phyloP scores from a whole-genome alignment of 1,284 basidiomycete species.

The Trichosporon inkin region DNA sequence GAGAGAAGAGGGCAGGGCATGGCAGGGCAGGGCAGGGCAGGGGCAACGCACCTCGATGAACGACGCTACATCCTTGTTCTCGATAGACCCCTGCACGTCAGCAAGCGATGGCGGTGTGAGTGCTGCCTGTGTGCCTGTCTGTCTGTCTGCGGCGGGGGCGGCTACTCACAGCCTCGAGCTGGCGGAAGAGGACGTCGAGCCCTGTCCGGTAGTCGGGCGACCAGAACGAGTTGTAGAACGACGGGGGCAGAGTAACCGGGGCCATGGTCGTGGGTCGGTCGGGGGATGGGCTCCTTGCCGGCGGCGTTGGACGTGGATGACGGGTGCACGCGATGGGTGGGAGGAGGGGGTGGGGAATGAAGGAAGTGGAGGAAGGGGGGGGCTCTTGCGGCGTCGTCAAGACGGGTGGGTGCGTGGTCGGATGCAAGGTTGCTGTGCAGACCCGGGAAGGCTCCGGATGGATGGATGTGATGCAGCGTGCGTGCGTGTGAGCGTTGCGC shows the following conservation, averaged over 20 bases:
- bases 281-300: background rate
- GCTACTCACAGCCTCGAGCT: conserved; percentile 72
- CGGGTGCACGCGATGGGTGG: background rate
- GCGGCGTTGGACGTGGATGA: background rate
- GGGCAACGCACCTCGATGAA: conserved; percentile 67
- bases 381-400: no score
- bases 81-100: conserved; percentile 50
- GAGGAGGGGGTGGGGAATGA: background rate
- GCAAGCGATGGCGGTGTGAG: background rate
- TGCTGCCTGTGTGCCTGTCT: background rate
- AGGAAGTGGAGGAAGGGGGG: background rate
- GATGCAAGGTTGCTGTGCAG: background rate
- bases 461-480: no score
- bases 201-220: conserved; percentile 78
- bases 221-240: conserved; percentile 88
- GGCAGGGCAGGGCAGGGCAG: no score
- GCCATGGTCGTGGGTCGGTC: conserved; percentile 58
- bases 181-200: conserved; percentile 67
- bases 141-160: no score
- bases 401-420: no score
- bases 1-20: background rate
- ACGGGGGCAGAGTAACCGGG: conserved; percentile 74
- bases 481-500: no score
- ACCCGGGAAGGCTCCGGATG: background rate
- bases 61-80: conserved; percentile 72